Conservation (phyloP, 345 rosid species). For the Boechera divaricarpa region DNA sequence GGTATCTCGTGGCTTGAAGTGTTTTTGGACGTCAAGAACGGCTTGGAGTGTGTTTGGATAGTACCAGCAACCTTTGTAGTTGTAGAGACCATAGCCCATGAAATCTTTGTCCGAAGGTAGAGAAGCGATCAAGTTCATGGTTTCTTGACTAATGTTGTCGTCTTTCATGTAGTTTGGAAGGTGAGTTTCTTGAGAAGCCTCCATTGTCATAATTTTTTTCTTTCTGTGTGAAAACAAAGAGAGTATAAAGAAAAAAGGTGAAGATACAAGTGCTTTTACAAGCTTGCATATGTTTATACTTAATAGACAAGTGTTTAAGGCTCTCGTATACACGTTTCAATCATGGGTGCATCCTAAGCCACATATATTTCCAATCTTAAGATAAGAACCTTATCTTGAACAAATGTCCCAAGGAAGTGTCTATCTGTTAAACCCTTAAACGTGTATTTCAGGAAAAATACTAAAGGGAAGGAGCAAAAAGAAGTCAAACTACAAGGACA, state of each 20-base stretch:
- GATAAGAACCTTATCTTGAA: conserved; percentile 19
- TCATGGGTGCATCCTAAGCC: not conserved
- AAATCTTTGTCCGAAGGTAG: conserved; percentile 54
- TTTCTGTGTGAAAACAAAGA: not conserved
- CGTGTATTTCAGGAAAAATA: too few species aligned
- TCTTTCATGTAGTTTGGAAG: conserved; percentile 51
- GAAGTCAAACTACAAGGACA: too few species aligned
- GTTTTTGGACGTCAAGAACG: conserved; percentile 42
- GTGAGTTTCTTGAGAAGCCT: conserved; percentile 19
- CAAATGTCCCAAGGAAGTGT: not conserved
- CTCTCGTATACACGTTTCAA: not conserved
- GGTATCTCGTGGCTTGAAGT: conserved; percentile 51
- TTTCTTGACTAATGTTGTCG: conserved; percentile 44
- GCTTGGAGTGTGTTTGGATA: conserved; percentile 39
- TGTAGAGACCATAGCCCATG: conserved; percentile 44
- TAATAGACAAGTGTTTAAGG: not conserved
- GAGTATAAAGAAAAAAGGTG: not conserved
- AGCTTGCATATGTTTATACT: too few species aligned
- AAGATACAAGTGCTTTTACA: not conserved
- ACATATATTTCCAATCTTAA: not conserved
- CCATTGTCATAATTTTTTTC: not conserved
- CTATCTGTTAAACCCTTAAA: too few species aligned
- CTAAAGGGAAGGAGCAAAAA: too few species aligned
- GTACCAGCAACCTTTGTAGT: conserved; percentile 65
- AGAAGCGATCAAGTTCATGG: conserved; percentile 47